Evolutionary conservation across 331 rosid species (phyloP), one percentile per base, ranked within the genome.

Genomic region (Acacia pycnantha): DNA sequence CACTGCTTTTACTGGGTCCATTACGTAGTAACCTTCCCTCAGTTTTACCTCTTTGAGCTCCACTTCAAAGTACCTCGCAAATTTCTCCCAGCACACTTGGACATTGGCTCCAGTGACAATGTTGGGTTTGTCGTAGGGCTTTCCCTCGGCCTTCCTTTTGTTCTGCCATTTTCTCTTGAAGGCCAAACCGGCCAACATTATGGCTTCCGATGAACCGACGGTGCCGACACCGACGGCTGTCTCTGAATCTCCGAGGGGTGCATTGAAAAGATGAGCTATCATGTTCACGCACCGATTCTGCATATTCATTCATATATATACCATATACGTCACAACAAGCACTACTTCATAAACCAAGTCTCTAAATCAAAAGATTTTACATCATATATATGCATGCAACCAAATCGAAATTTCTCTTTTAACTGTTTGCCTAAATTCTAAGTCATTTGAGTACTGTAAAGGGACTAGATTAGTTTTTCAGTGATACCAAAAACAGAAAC

Each of bases 181-280:
- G 21, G 97, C 98, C 21, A 90, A 89, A 5, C 97, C 98, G 1
- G 97, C 95, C 74, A 94, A 84, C 97, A 94, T 94, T 35, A 94
- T 94, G 46, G 98, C 97, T 89, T 94, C 98, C 5, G 98, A 92
- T 11, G 98, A 92, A 6, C 98, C 98, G 19, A 93, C 97, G 0
- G 97, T 93, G 26, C 92, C 97, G 0, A 86, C 92, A 19, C 97
- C 97, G 19, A 86, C 88, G 3, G 98, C 98, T 10, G 84, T 12
- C 83, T 94, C 97, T 15, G 90, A 80, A 8, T 92, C 95, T 70
- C 71, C 86, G 0, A 88, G 84, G 14, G 93, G 98, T 11, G 98
- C 92, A 56, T 92, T 83, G 81, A 90, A 94, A 11, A 94, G 91
- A 79, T 88, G 89, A 41, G 95, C 97, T 83, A 94, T 94, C 91